These are phyloP conservation scores for Musa beccarii DNA, from an alignment of 176 grass and related monocot species.

Conservation along the genomic window DNA sequence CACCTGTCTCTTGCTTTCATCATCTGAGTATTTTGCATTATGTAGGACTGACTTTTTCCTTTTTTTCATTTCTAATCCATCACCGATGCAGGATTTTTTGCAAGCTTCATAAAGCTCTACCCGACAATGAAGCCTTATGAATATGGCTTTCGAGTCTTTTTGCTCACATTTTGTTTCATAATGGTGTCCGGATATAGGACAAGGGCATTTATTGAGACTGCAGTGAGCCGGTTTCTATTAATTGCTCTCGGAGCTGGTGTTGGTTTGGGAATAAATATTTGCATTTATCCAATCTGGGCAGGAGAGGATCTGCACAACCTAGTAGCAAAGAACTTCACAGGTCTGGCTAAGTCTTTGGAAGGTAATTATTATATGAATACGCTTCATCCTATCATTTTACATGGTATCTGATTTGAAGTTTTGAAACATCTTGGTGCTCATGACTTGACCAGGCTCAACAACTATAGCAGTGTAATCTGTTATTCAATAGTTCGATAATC, in stretches of 20 bases:
- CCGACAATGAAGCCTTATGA: slow-evolving; percentile 88
- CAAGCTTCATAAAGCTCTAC: slow-evolving; percentile 67
- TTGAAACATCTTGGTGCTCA: no score
- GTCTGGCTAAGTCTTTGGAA: slow-evolving; percentile 93
- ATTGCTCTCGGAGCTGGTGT: slow-evolving; percentile 82
- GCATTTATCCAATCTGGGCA: slow-evolving; percentile 89
- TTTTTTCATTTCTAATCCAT: slow-evolving; percentile 7
- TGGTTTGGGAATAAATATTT: slow-evolving; percentile 73
- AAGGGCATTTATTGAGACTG: slow-evolving; percentile 51
- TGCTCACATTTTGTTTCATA: slow-evolving; percentile 88
- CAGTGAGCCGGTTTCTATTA: slow-evolving; percentile 69
- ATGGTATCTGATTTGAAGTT: no score
- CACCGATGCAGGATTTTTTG: slow-evolving; percentile 41
- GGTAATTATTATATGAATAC: slow-evolving; percentile 10
- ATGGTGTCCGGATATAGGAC: slow-evolving; percentile 83
- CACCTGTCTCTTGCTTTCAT: neutral
- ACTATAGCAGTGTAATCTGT: no score
- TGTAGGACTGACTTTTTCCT: neutral
- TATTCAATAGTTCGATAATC: no score
- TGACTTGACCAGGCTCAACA: no score
- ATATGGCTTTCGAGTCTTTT: slow-evolving; percentile 89
- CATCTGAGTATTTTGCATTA: neutral
- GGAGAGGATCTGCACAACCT: slow-evolving; percentile 93
- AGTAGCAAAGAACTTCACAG: slow-evolving; percentile 70
- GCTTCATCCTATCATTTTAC: no score